Evolutionary conservation across 805 yeast genomes (phyloP), one percentile per base, ranked within the genome.

Genomic region (Dipodascus albidus): DNA sequence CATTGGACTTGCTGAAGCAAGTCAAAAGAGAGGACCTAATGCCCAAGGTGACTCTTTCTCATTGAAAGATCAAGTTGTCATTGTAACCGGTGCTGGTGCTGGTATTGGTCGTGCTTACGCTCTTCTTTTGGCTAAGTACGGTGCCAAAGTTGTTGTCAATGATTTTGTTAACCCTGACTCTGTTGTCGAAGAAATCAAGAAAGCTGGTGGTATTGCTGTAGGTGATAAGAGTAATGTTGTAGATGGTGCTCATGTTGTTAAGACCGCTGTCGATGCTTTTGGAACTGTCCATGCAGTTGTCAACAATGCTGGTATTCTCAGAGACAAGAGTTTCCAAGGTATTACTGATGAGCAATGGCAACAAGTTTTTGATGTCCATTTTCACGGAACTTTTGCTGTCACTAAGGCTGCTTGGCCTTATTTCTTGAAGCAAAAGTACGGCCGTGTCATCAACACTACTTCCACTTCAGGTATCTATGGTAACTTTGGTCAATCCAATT

Each of bases 401-500:
- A 80, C 89, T 60, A 84, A 86, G 66, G 84, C 90, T 52, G 96
- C 91, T 8, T 91, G 97, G 97, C 97, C 96, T 38, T 73, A 85
- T 59, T 87, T 91, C 68, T 60, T 77, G 54, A 79, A 87, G 66
- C 88, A 90, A 70, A 80, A 82, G 60, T 76, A 77, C 53, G 97
- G 98, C 61, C 77, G 81, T 58, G 83, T 91, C 54, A 79, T 91
- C 60, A 91, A 91, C 71, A 87, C 95, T 48, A 79, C 97, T 21
- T 89, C 96, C 20, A 91, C 98, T 9, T 89, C 97, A 1, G 99
- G 98, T 59, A 89, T 91, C 61, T 91, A 91, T 70, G 99, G 99
- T 59, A 88, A 85, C 74, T 91, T 91, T 73, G 99, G 99, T 51
- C 99, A 91, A 73, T 87, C 96, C 44, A 91, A 91, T 74, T 91